phyloP scores from a whole-genome alignment of 2,329 filamentous ascomycete species.

The Lojkania enalia region DNA sequence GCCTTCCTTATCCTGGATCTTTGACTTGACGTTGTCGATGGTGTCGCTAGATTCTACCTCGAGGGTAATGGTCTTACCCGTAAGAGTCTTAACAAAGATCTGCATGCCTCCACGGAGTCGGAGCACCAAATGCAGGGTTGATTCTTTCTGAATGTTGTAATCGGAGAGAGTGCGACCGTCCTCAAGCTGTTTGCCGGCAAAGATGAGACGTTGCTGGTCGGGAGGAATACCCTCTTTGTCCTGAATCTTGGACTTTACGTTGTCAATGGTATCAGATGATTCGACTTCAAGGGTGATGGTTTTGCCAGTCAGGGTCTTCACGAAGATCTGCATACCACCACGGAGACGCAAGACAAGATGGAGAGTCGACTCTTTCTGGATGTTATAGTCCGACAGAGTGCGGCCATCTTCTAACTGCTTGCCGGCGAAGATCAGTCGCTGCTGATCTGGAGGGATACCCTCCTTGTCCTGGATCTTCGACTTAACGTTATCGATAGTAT shows the following conservation, averaged over 20 bases:
- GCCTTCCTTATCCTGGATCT: conserved; percentile 78
- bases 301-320: conserved; percentile 64
- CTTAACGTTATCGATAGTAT: conserved; percentile 97
- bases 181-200: conserved; percentile 94
- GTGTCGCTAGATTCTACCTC: conserved; percentile 89
- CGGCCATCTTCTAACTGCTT: conserved; percentile 63
- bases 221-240: conserved; percentile 97
- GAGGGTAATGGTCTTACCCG: conserved; percentile 90
- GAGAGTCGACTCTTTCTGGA: conserved; percentile 67
- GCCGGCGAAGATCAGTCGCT: conserved; percentile 61
- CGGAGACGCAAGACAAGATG: conserved; percentile 75
- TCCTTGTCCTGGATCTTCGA: conserved; percentile 85
- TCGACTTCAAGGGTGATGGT: conserved; percentile 70
- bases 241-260: conserved; percentile 96
- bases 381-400: conserved; percentile 60
- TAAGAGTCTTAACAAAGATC: conserved; percentile 62
- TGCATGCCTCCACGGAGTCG: conserved; percentile 81
- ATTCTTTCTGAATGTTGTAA: conserved; percentile 97
- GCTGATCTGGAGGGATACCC: conserved; percentile 62
- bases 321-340: conserved; percentile 66
- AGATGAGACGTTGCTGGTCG: conserved; percentile 94
- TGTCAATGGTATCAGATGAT: conserved; percentile 87
- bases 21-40: conserved; percentile 91
- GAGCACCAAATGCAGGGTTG: conserved; percentile 81
- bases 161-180: conserved; percentile 88